These are phyloP conservation scores for Dendrobium huoshanense DNA, from an alignment of 106 monocot species.

Conservation along the genomic window DNA sequence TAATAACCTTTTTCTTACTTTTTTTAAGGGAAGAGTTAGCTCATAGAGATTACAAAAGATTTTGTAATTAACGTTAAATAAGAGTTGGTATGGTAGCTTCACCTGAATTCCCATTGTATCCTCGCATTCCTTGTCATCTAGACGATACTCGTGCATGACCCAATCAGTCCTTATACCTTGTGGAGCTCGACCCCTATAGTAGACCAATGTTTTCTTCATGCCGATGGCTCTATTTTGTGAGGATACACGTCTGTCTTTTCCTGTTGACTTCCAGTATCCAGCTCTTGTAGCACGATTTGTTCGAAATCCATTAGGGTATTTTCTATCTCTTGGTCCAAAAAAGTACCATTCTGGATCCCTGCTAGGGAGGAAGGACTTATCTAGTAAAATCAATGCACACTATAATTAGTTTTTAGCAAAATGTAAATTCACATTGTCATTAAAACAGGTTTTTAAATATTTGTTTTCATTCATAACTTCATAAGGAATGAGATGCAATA, in stretches of 20 bases:
- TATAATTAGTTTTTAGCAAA: background rate
- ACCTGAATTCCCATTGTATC: constrained; percentile 32
- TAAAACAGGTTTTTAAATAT: background rate
- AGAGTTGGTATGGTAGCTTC: background rate
- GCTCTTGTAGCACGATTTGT: constrained; percentile 33
- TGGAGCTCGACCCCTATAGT: constrained; percentile 31
- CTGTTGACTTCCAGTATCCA: constrained; percentile 39
- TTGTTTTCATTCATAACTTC: too few relatives aligned
- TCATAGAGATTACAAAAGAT: background rate
- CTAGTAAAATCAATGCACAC: constrained; percentile 9
- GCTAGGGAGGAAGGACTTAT: constrained; percentile 39
- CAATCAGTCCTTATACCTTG: constrained; percentile 29
- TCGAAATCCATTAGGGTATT: constrained; percentile 31
- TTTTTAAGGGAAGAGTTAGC: background rate
- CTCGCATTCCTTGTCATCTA: constrained; percentile 31
- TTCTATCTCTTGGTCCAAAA: constrained; percentile 32
- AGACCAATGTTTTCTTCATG: constrained; percentile 35
- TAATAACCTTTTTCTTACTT: too few relatives aligned
- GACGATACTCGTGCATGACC: constrained; percentile 40
- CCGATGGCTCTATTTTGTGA: constrained; percentile 23
- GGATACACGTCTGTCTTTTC: constrained; percentile 26
- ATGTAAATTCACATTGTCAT: background rate
- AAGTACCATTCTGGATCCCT: constrained; percentile 43
- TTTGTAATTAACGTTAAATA: background rate
- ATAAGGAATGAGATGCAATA: too few relatives aligned